Percentiles rank a stretch among this genome's conserved stretches.
Conservation (phyloP, 1,284 basidiomycete genomes). For the Boletus austroedulis region DNA sequence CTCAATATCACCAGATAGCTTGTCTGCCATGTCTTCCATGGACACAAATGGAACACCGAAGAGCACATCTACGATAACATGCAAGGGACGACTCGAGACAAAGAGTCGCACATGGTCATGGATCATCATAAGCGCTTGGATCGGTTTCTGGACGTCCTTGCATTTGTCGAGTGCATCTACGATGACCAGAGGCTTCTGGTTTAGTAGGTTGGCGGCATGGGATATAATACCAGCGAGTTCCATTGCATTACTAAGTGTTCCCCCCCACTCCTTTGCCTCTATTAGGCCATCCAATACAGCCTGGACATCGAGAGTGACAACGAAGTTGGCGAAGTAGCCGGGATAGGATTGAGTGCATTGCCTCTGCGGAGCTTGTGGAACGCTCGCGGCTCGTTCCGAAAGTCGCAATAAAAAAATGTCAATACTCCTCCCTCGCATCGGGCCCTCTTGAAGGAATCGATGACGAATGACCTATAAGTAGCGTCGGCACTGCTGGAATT, state of each 20-base stretch:
- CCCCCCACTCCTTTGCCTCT: background rate
- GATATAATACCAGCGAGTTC: background rate
- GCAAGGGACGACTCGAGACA: background rate
- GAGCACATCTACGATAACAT: background rate
- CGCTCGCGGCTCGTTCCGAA: background rate
- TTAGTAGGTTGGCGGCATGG: background rate
- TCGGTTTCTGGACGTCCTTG: background rate
- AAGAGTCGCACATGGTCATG: background rate
- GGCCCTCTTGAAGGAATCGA: background rate
- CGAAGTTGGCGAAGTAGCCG: constrained; percentile 2
- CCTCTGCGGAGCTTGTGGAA: background rate
- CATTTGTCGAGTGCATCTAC: constrained; percentile 11
- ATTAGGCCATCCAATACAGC: background rate
- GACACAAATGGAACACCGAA: background rate
- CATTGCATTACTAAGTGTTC: background rate
- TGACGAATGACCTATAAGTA: background rate
- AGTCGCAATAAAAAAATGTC: constrained; percentile 6
- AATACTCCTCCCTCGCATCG: background rate
- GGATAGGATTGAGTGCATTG: constrained; percentile 1
- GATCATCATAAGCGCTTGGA: background rate
- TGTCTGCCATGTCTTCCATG: background rate
- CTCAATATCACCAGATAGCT: background rate
- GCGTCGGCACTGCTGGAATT: background rate
- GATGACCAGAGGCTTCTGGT: background rate
- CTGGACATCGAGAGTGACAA: background rate